Conservation (phyloP, 148 eudicot genomes). For the Cornus suecica region DNA sequence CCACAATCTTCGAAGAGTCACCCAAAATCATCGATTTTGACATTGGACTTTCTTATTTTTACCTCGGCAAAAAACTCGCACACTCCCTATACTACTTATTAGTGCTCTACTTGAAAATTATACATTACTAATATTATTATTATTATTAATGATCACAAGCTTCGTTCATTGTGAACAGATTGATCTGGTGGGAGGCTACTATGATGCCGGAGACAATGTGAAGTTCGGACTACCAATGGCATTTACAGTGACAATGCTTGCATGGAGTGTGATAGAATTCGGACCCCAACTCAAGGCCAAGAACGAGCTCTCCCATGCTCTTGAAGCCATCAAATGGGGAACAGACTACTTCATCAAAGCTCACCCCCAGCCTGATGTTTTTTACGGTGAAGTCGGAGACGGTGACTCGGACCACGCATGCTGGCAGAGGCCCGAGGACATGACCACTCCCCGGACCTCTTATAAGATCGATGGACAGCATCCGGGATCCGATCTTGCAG, state of each 20-base stretch:
- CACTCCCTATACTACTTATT: too few relatives aligned
- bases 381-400: conserved; percentile 36
- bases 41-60: too few relatives aligned
- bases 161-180: conserved; percentile 21
- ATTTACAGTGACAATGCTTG: conserved; percentile 38
- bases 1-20: too few relatives aligned
- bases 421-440: conserved; percentile 61
- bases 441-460: conserved; percentile 45
- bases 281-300: conserved; percentile 18
- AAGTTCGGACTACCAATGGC: conserved; percentile 55
- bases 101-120: too few relatives aligned
- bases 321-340: conserved; percentile 52
- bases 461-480: conserved; percentile 28
- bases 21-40: too few relatives aligned
- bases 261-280: conserved; percentile 55
- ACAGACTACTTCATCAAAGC: conserved; percentile 65
- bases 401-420: conserved; percentile 40
- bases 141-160: too few relatives aligned
- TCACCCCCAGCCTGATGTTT: conserved; percentile 27
- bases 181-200: conserved; percentile 51
- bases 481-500: conserved; percentile 60
- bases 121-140: too few relatives aligned
- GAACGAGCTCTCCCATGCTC: conserved; percentile 34
- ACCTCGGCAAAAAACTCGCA: too few relatives aligned
- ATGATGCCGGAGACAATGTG: conserved; percentile 55